These are phyloP conservation scores for Blastobotrys chiropterorum DNA, from an alignment of 805 yeast genomes.

Conservation along the genomic window DNA sequence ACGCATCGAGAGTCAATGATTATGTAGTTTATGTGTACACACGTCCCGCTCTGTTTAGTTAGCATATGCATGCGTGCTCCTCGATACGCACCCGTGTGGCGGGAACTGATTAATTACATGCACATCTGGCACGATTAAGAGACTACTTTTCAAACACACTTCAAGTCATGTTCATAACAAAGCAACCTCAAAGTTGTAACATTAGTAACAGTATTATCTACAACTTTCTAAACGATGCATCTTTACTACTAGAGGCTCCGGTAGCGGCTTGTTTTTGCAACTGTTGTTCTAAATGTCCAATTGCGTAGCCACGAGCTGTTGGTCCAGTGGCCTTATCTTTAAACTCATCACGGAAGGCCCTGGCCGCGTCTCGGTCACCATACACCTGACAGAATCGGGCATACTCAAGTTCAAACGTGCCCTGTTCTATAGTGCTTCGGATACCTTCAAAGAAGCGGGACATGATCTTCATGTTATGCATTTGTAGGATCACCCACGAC, in stretches of 20 bases:
- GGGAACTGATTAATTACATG: too few species aligned
- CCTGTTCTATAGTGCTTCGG: constrained; percentile 25
- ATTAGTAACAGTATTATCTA: not conserved
- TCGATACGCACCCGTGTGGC: too few species aligned
- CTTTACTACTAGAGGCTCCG: not conserved
- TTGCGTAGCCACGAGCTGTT: constrained; percentile 18
- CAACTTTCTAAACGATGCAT: constrained; percentile 11
- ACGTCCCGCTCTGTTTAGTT: too few species aligned
- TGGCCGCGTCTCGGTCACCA: constrained; percentile 14
- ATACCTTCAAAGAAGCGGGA: constrained; percentile 29
- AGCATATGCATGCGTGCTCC: too few species aligned
- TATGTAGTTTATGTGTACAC: too few species aligned
- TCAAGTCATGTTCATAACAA: too few species aligned
- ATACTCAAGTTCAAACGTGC: constrained; percentile 24
- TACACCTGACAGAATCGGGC: constrained; percentile 17
- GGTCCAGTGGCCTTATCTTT: constrained; percentile 14
- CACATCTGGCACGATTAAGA: too few species aligned
- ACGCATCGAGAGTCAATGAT: too few species aligned
- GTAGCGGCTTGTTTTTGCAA: not conserved
- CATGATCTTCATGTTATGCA: constrained; percentile 32
- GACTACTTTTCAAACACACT: too few species aligned
- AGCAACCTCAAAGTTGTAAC: too few species aligned
- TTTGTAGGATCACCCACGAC: constrained; percentile 36
- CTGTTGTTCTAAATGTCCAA: constrained; percentile 12
- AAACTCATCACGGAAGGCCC: constrained; percentile 12